Base-by-base conservation (phyloP, 441 rosid genomes). In the Daphne laureola region DNA sequence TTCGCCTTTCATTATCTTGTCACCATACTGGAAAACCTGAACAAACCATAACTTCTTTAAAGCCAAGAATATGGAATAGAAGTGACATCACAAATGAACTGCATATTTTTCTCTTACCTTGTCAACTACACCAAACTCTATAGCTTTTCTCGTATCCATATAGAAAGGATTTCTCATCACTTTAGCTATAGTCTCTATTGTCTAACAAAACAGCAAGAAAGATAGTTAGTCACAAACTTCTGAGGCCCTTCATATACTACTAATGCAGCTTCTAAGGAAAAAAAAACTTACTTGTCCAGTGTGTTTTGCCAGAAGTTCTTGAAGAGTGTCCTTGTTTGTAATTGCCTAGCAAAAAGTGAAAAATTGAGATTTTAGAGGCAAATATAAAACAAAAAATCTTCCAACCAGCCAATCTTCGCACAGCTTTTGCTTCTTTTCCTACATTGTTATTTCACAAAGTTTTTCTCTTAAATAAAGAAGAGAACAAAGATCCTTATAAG, bases 101-200 rank as follows among this genome's bases (percentile, higher is more conserved):
- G n/a, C 15, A 23, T 12, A 59, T 40, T 2, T 16, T 43, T 42
- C 46, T 61, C 75, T 63, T 59, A 91, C 96, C 76, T 67, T 79
- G 73, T 87, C 98, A 62, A 87, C 68, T 67, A 87, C 92, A 17
- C 98, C 98, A 61, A 85, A 91, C 57, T 83, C 92, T 68, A 68
- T 73, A 49, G 96, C 98, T 75, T 54, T 76, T 25, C 40, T 69
- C n/a, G 89, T 65, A 66, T 87, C 88, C 96, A 91, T 83, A 60
- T 76, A 78, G 70, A 47, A 82, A n/a, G 88, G 90, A 53, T 82
- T 69, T 67, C 55, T 81, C 86, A 87, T 85, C 56, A 43, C 78
- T 26, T 73, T 71, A 56, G 85, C 73, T 12, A 91, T 83, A 0
- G 82, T 65, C 77, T 85, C 96, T 49, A 63, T 69, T 0, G 96